Evolutionary conservation across 768 basidiomycete species (phyloP).

Genomic region (Chiua virens): DNA sequence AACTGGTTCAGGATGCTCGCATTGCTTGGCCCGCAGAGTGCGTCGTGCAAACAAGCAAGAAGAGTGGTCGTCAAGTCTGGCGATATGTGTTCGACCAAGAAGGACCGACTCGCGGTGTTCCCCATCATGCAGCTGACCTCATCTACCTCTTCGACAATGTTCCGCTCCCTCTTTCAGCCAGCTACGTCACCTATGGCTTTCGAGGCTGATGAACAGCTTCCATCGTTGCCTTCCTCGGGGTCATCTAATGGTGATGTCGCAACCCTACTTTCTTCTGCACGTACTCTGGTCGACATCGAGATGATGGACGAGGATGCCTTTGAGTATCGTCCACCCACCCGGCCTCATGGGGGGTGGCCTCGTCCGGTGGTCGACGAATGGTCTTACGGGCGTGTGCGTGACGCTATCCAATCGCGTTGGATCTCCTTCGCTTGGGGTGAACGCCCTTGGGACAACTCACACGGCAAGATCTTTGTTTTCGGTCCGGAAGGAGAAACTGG

Average conservation of each 20-base stretch:
- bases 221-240: slow-evolving; percentile 30
- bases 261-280: slow-evolving; percentile 14
- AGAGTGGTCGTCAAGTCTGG: slow-evolving; percentile 64
- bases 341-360: slow-evolving; percentile 47
- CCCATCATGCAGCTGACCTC: slow-evolving; percentile 72
- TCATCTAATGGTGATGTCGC: slow-evolving; percentile 24
- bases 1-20: slow-evolving; percentile 72
- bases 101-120: slow-evolving; percentile 58
- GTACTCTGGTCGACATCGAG: slow-evolving; percentile 28
- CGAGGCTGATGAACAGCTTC: slow-evolving; percentile 32
- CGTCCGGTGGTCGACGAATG: slow-evolving; percentile 62
- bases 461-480: slow-evolving; percentile 70
- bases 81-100: slow-evolving; percentile 85
- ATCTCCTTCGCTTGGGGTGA: slow-evolving; percentile 73
- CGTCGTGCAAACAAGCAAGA: slow-evolving; percentile 49
- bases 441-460: slow-evolving; percentile 60
- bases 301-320: slow-evolving; percentile 25
- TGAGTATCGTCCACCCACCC: slow-evolving; percentile 5
- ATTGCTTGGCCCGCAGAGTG: slow-evolving; percentile 79
- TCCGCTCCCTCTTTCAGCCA: slow-evolving; percentile 49
- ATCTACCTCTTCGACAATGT: slow-evolving; percentile 80
- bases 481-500: slow-evolving; percentile 83
- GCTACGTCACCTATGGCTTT: slow-evolving; percentile 33
- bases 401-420: slow-evolving; percentile 74
- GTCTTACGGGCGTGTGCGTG: slow-evolving; percentile 64